A percentile compares a stretch with the other conserved stretches of the same genome.
Conservation (phyloP, 2,329 filamentous ascomycete genomes). For the Cladobotryum protrusum region DNA sequence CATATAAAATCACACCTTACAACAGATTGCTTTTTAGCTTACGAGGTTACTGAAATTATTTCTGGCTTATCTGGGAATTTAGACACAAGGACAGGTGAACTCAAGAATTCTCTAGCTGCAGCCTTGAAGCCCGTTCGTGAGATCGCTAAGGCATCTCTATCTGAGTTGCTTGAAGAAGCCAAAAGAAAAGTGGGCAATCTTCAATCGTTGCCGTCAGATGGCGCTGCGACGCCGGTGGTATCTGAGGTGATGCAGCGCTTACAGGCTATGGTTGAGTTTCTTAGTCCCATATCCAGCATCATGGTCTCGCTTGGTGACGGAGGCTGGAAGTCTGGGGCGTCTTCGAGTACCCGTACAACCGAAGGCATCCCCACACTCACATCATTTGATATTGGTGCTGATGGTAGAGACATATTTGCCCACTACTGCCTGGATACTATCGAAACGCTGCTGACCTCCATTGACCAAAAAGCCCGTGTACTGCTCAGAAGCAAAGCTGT, state of each 20-base stretch:
- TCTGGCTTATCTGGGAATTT: constrained; percentile 72
- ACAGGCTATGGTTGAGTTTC: constrained; percentile 79
- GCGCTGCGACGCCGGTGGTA: constrained; percentile 69
- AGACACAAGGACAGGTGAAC: constrained; percentile 75
- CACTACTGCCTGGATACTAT: constrained; percentile 89
- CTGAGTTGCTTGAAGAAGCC: constrained; percentile 78
- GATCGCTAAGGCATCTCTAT: constrained; percentile 80
- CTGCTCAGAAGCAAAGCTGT: constrained; percentile 72
- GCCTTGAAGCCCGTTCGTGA: constrained; percentile 85
- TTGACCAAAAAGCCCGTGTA: constrained; percentile 67
- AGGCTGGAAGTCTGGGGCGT: constrained; percentile 64
- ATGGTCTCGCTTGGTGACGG: constrained; percentile 89
- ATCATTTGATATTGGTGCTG: constrained; percentile 81
- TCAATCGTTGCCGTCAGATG: constrained; percentile 68
- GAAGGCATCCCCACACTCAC: constrained; percentile 64
- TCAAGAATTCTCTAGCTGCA: constrained; percentile 76
- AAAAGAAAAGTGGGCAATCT: constrained; percentile 61
- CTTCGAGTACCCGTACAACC: constrained; percentile 48
- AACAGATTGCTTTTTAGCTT: constrained; percentile 91
- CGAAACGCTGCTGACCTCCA: constrained; percentile 66
- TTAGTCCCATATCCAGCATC: constrained; percentile 79
- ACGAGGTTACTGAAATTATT: constrained; percentile 90
- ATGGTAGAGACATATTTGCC: constrained; percentile 80
- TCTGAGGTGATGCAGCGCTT: constrained; percentile 80
- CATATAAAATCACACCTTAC: constrained; percentile 81